Evolutionary conservation across 139 green algal species (phyloP).

Genomic region (Edaphochlamys debaryana): DNA sequence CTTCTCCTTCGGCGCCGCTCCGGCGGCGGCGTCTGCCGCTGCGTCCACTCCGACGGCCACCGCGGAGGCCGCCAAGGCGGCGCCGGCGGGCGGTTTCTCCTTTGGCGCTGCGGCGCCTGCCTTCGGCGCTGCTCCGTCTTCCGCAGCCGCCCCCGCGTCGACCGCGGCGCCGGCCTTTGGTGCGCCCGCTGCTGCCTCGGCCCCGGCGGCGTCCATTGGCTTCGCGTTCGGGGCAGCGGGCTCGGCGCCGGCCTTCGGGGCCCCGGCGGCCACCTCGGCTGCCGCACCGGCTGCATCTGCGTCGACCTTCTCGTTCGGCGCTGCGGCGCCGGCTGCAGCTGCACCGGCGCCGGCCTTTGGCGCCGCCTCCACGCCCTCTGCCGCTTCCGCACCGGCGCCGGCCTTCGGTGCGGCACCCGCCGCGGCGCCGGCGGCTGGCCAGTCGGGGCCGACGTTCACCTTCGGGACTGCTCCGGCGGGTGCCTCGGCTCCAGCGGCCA

Average conservation of each 20-base stretch:
- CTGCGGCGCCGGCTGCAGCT: not conserved
- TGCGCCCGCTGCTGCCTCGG: not conserved
- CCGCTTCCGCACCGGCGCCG: not conserved
- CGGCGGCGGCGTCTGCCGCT: not conserved
- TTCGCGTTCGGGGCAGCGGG: not conserved
- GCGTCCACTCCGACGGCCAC: no score
- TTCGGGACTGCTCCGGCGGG: not conserved
- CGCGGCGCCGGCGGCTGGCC: not conserved
- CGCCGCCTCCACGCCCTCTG: not conserved
- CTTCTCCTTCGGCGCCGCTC: constrained; percentile 4
- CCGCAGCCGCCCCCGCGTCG: not conserved
- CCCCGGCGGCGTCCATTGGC: not conserved
- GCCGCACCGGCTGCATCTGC: not conserved
- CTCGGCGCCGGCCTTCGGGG: not conserved
- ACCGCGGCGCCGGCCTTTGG: not conserved
- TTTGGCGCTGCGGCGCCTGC: not conserved
- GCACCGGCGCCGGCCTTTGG: not conserved
- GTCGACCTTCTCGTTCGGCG: not conserved
- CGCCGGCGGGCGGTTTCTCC: not conserved
- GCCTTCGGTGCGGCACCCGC: not conserved
- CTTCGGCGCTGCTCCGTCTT: not conserved
- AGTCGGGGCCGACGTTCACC: not conserved
- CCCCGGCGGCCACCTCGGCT: not conserved
- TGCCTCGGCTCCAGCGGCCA: not conserved
- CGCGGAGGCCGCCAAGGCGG: not conserved